Conservation (phyloP, 495 filamentous ascomycete species). For the Amniculicola lignicola region DNA sequence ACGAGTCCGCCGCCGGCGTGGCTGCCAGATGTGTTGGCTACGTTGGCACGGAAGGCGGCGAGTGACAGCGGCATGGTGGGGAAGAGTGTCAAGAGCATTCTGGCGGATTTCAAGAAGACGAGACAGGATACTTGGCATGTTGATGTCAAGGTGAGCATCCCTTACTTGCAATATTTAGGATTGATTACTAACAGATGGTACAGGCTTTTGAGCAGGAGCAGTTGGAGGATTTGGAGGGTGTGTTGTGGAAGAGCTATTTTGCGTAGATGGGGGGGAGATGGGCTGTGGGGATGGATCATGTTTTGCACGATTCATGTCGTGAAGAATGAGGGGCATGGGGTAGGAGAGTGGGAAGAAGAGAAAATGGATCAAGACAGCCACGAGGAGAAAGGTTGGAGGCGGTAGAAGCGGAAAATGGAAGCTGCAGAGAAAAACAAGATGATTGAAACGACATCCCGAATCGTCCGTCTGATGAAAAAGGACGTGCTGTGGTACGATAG, state of each 20-base stretch:
- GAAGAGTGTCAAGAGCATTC: constrained; percentile 91
- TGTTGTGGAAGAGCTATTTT: constrained; percentile 99
- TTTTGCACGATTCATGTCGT: too few relatives aligned
- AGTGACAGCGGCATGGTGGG: constrained; percentile 90
- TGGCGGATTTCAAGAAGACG: constrained; percentile 99
- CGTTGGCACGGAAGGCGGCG: constrained; percentile 78
- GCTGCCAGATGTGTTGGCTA: constrained; percentile 90
- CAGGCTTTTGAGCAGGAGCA: constrained; percentile 92
- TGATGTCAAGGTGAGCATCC: constrained; percentile 78
- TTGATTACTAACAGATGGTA: constrained; percentile 8
- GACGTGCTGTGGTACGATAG: too few relatives aligned
- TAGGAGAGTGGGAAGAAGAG: too few relatives aligned
- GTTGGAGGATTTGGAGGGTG: constrained; percentile 90
- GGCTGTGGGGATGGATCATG: too few relatives aligned
- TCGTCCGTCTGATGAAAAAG: too few relatives aligned
- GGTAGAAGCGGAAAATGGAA: too few relatives aligned
- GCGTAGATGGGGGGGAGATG: constrained; percentile 61
- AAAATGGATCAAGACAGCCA: too few relatives aligned
- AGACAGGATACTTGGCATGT: constrained; percentile 98
- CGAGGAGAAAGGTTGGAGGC: too few relatives aligned
- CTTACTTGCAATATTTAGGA: not conserved
- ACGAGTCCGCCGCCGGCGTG: constrained; percentile 84
- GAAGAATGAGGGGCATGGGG: too few relatives aligned
- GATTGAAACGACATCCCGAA: too few relatives aligned
- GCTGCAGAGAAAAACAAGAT: too few relatives aligned